Evolutionary conservation across 768 basidiomycete genomes (phyloP).

Genomic region (Goffeauzyma gilvescens): DNA sequence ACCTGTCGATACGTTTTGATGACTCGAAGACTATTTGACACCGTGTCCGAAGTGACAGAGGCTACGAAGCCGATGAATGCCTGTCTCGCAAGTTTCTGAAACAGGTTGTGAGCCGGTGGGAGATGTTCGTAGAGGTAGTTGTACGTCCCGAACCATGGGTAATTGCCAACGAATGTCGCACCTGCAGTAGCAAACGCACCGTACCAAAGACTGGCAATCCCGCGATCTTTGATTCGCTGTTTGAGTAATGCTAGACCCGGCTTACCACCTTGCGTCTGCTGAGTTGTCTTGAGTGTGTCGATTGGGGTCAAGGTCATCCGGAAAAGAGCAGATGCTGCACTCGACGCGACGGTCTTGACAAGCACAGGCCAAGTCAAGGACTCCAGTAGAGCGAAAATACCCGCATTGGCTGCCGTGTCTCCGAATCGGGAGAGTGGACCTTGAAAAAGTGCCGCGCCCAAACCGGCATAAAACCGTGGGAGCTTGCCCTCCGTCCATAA

Average conservation of each 20-base stretch:
- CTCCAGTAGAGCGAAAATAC: conserved; percentile 65
- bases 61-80: conserved; percentile 83
- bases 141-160: conserved; percentile 39
- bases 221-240: conserved; percentile 51
- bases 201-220: conserved; percentile 65
- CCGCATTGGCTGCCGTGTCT: conserved; percentile 85
- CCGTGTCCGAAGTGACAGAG: conserved; percentile 63
- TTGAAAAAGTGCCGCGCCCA: conserved; percentile 52
- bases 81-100: conserved; percentile 51
- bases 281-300: conserved; percentile 84
- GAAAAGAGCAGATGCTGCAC: conserved; percentile 60
- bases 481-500: conserved; percentile 64
- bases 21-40: conserved; percentile 75
- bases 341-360: conserved; percentile 64
- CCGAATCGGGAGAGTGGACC: conserved; percentile 49
- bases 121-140: conserved; percentile 53
- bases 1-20: conserved; percentile 93
- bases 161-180: conserved; percentile 83
- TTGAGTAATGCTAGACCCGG: conserved; percentile 48
- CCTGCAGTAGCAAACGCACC: conserved; percentile 80
- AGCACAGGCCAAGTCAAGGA: conserved; percentile 48
- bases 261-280: conserved; percentile 67
- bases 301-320: conserved; percentile 82
- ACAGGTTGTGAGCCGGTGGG: conserved; percentile 40
- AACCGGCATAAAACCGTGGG: conserved; percentile 71